Evolutionary conservation across 495 filamentous ascomycete genomes (phyloP), one percentile per base, ranked within the genome.

Genomic region (Aspergillus saccharolyticus): DNA sequence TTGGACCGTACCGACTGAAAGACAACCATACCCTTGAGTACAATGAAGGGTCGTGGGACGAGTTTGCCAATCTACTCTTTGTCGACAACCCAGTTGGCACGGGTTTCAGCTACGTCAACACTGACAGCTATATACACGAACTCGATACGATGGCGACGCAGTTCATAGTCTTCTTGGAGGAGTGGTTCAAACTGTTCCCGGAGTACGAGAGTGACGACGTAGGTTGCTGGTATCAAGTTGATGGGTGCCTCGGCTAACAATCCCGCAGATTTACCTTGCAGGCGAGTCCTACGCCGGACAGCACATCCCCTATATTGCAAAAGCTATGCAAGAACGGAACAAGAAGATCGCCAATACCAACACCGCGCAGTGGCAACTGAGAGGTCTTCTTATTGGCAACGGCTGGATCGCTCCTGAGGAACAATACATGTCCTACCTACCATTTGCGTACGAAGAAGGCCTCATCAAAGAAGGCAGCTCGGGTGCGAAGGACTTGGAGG

Each of bases 281-380:
- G 94, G 94, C 19, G 94, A 98, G 74, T 98, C 94, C 1, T 98
- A 92, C 65, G 95, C 94, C 30, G 94, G 94, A 30, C 95, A 97
- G 70, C 85, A 97, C 73, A 98, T 98, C 54, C 94, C 94, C 15
- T 96, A 98, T 68, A 92, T 98, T 57, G 89, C 95, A 9, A 84
- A 85, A 58, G 88, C 86, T 20, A 94, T 98, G 46, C 79, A 96
- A 50, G 84, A 89, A 19, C 89, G 91, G 39, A 97, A 97, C 72
- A 72, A 77, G 54, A 69, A 64, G 17, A 53, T 60, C 22, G 33
- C 52, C 18, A 22, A 59, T 44, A 62, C 70, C 18, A 70, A 68
- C 16, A 66, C 61, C 43, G 56, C 57, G 8, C 58, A 64, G 17
- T 97, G 94, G 95, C 88, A 89, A 22, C 70, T 98, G n/a, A 77